These are phyloP conservation scores for Gnaphalium uliginosum DNA, from an alignment of 129 eudicot genomes.

Conservation along the genomic window DNA sequence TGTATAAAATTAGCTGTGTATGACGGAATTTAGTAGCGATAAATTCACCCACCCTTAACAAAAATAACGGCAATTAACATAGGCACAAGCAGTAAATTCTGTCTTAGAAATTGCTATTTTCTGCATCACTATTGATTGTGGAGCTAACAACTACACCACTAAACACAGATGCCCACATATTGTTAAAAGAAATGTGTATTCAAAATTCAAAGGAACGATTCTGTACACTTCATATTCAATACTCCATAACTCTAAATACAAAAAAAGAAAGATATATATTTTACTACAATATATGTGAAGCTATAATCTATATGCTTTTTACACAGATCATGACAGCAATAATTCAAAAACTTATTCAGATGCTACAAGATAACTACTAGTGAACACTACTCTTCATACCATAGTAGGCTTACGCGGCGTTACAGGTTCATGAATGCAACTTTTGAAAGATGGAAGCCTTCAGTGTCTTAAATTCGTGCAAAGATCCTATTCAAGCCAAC, in stretches of 20 bases:
- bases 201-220: slow-evolving; percentile 11
- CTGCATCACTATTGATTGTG: too few species aligned
- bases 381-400: slow-evolving; percentile 3
- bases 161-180: not conserved
- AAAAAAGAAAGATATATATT: not conserved
- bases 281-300: not conserved
- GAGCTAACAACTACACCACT: too few species aligned
- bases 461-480: slow-evolving; percentile 47
- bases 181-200: not conserved
- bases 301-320: slow-evolving; percentile 4
- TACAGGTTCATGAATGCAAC: not conserved
- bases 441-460: not conserved
- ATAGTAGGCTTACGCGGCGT: not conserved
- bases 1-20: too few species aligned
- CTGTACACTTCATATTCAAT: slow-evolving; percentile 15
- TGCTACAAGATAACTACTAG: not conserved
- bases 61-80: too few species aligned
- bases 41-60: too few species aligned
- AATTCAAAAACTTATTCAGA: not conserved
- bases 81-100: too few species aligned
- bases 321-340: not conserved
- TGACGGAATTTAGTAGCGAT: too few species aligned
- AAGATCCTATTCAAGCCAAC: slow-evolving; percentile 44
- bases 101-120: too few species aligned
- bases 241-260: slow-evolving; percentile 1